These are phyloP conservation scores for Jaapia argillacea DNA, from an alignment of 768 basidiomycete genomes.

Conservation along the genomic window DNA sequence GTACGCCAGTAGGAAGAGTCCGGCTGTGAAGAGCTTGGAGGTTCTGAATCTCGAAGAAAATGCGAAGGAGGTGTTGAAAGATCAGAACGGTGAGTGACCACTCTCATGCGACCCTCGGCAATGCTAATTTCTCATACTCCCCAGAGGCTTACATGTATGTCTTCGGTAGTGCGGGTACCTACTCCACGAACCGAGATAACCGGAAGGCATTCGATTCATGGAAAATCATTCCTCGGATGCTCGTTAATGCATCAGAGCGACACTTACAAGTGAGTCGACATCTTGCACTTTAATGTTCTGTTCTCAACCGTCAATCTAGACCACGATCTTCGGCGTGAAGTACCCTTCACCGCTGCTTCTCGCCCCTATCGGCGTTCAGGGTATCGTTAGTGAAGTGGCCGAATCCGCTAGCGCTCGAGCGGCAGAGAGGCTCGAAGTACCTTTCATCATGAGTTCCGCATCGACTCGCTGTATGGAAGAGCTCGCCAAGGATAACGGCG, in stretches of 20 bases:
- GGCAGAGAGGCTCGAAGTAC: slow-evolving; percentile 49
- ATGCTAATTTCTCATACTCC: neutral
- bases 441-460: slow-evolving; percentile 71
- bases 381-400: slow-evolving; percentile 57
- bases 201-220: slow-evolving; percentile 51
- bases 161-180: slow-evolving; percentile 66
- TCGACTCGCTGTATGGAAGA: slow-evolving; percentile 64
- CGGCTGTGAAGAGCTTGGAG: slow-evolving; percentile 45
- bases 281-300: neutral
- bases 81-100: slow-evolving; percentile 35
- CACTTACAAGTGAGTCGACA: slow-evolving; percentile 40
- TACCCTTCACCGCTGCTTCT: slow-evolving; percentile 53
- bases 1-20: slow-evolving; percentile 13
- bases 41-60: slow-evolving; percentile 56
- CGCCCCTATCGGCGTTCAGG: slow-evolving; percentile 74
- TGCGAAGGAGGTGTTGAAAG: slow-evolving; percentile 52
- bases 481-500: slow-evolving; percentile 64
- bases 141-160: slow-evolving; percentile 68
- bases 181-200: slow-evolving; percentile 60
- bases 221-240: slow-evolving; percentile 76
- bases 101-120: neutral
- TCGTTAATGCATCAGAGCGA: slow-evolving; percentile 47
- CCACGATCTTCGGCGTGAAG: slow-evolving; percentile 60
- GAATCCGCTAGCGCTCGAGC: slow-evolving; percentile 66
- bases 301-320: slow-evolving; percentile 25